A percentile compares a stretch with the other conserved stretches of the same genome.
phyloP scores from a whole-genome alignment of 441 rosid species.

The Codiaeum variegatum region DNA sequence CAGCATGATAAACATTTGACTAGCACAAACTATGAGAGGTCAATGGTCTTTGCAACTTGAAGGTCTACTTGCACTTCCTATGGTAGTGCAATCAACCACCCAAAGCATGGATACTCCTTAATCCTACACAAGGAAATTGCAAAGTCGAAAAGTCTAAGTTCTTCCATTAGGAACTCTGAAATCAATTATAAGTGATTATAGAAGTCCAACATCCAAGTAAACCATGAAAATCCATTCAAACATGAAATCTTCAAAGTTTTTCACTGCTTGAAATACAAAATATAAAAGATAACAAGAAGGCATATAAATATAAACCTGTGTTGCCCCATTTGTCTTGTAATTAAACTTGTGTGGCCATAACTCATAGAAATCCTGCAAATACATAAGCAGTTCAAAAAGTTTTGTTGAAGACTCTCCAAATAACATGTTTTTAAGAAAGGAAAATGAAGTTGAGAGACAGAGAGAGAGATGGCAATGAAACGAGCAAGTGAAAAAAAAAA shows the following conservation, averaged over 20 bases:
- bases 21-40: background rate
- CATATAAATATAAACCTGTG: constrained; percentile 23
- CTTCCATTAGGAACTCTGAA: background rate
- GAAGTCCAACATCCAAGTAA: background rate
- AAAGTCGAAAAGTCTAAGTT: background rate
- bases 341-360: constrained; percentile 32
- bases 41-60: background rate
- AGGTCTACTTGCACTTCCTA: background rate
- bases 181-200: background rate
- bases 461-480: background rate
- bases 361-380: constrained; percentile 51
- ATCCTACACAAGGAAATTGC: background rate
- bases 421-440: background rate
- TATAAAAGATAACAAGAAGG: background rate
- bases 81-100: background rate
- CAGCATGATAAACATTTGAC: background rate
- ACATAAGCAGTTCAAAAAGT: constrained; percentile 1
- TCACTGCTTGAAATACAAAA: background rate
- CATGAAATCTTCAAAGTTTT: background rate
- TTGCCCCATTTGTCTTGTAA: constrained; percentile 33
- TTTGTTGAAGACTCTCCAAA: background rate
- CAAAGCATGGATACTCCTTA: background rate
- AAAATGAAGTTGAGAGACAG: too few species aligned
- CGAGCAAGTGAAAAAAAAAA: constrained; percentile 7
- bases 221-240: background rate